Percentiles rank a stretch among this genome's conserved stretches.
phyloP scores from a whole-genome alignment of 192 early-diverging fungal species.

The Backusella sp. region DNA sequence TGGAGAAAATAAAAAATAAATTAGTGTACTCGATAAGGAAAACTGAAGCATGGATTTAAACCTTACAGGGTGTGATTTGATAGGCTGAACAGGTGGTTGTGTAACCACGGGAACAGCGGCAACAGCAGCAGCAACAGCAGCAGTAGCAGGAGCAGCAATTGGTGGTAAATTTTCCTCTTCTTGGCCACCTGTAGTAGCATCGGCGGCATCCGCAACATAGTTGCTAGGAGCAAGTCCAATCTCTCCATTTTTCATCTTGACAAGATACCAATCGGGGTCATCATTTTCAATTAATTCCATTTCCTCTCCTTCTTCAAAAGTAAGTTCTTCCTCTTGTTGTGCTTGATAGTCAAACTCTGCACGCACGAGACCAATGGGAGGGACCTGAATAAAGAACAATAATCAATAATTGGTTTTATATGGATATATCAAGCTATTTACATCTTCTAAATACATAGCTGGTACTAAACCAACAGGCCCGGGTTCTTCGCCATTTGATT shows the following conservation, averaged over 20 bases:
- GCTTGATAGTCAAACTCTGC: constrained; percentile 88
- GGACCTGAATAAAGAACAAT: constrained; percentile 39
- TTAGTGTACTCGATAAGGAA: constrained; percentile 5
- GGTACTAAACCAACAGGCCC: constrained; percentile 82
- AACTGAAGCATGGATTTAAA: constrained; percentile 4
- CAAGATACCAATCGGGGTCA: constrained; percentile 95
- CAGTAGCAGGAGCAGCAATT: not conserved
- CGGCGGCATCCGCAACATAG: constrained; percentile 65
- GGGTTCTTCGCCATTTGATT: constrained; percentile 40
- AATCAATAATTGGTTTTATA: not conserved
- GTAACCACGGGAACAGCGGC: not conserved
- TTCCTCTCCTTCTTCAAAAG: constrained; percentile 69
- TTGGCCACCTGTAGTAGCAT: not conserved
- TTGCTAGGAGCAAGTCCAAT: constrained; percentile 87
- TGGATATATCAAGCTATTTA: not conserved
- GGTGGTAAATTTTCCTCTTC: not conserved
- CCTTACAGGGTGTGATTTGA: constrained; percentile 4
- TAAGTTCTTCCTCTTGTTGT: constrained; percentile 81
- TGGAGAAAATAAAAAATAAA: constrained; percentile 1
- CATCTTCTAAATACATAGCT: constrained; percentile 80
- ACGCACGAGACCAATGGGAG: constrained; percentile 51
- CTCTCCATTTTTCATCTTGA: constrained; percentile 54
- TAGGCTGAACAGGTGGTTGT: constrained; percentile 1
- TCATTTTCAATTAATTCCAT: constrained; percentile 79
- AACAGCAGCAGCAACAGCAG: not conserved